Evolutionary conservation across 495 filamentous ascomycete genomes (phyloP).

Genomic region (Penicillium coffeae): DNA sequence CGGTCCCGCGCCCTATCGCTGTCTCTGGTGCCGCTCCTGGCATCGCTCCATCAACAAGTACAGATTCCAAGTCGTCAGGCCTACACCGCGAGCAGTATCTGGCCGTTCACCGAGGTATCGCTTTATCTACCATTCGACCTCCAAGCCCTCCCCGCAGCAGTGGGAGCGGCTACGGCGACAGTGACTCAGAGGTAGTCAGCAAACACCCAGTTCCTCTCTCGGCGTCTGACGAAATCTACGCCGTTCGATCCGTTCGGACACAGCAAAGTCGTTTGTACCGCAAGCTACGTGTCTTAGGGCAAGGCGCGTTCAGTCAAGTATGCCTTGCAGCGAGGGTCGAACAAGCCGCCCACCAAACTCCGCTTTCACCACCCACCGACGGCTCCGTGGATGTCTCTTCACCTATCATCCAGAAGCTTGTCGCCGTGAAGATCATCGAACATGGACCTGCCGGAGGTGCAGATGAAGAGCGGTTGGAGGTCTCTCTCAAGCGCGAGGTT

Average conservation of each 20-base stretch:
- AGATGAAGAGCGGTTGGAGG: constrained; percentile 82
- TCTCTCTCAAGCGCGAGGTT: constrained; percentile 87
- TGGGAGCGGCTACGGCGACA: constrained; percentile 38
- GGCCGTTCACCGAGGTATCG: constrained; percentile 69
- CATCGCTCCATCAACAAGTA: constrained; percentile 39
- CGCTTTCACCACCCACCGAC: constrained; percentile 26
- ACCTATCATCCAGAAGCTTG: constrained; percentile 60
- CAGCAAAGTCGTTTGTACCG: constrained; percentile 57
- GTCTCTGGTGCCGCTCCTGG: constrained; percentile 54
- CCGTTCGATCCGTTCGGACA: constrained; percentile 43
- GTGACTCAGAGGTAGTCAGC: constrained; percentile 32
- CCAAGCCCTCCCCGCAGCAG: constrained; percentile 71
- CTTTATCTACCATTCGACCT: constrained; percentile 52
- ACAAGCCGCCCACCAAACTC: constrained; percentile 11
- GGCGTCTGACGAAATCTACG: constrained; percentile 35
- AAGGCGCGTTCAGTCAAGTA: constrained; percentile 94
- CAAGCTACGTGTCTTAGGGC: constrained; percentile 74
- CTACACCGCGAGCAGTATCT: constrained; percentile 81
- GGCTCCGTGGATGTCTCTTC: constrained; percentile 37
- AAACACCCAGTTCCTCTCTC: constrained; percentile 15
- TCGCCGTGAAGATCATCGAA: constrained; percentile 93
- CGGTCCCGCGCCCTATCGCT: constrained; percentile 63
- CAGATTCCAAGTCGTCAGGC: constrained; percentile 42
- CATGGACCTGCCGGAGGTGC: constrained; percentile 90
- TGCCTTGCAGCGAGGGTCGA: constrained; percentile 71